phyloP scores from a whole-genome alignment of 441 rosid species.

The Pelargonium citronellum region DNA sequence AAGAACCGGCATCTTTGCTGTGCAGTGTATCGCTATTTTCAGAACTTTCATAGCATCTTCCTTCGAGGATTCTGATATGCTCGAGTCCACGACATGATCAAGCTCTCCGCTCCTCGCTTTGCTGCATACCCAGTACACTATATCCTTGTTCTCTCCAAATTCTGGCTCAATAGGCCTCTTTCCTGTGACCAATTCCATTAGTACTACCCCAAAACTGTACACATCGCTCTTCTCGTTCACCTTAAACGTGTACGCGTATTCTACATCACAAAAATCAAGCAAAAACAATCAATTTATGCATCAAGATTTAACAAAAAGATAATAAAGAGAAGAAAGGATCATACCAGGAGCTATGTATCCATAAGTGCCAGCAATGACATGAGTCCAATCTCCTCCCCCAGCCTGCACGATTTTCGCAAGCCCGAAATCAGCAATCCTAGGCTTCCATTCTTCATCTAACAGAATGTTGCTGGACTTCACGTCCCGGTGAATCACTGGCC shows the following conservation, averaged over 20 bases:
- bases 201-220: conserved; percentile 60
- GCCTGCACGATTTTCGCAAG: conserved; percentile 46
- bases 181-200: conserved; percentile 56
- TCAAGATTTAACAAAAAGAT: neutral
- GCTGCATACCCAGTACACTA: conserved; percentile 38
- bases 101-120: conserved; percentile 30
- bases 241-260: conserved; percentile 40
- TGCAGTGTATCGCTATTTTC: conserved; percentile 43
- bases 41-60: conserved; percentile 39
- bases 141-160: conserved; percentile 42
- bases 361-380: conserved; percentile 42
- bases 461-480: conserved; percentile 58
- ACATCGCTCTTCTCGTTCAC: conserved; percentile 53
- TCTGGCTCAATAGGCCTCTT: conserved; percentile 42
- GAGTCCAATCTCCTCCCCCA: conserved; percentile 32
- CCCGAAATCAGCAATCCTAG: conserved; percentile 59
- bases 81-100: conserved; percentile 33
- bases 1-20: conserved; percentile 31
- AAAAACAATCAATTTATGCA: neutral
- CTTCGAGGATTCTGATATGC: conserved; percentile 25
- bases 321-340: neutral
- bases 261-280: conserved; percentile 21
- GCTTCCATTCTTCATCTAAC: conserved; percentile 56
- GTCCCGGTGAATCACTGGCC: conserved; percentile 53
- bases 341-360: conserved; percentile 72